Conservation (phyloP, 1,139 yeast species). For the Pneumocystis oryctolagi region DNA sequence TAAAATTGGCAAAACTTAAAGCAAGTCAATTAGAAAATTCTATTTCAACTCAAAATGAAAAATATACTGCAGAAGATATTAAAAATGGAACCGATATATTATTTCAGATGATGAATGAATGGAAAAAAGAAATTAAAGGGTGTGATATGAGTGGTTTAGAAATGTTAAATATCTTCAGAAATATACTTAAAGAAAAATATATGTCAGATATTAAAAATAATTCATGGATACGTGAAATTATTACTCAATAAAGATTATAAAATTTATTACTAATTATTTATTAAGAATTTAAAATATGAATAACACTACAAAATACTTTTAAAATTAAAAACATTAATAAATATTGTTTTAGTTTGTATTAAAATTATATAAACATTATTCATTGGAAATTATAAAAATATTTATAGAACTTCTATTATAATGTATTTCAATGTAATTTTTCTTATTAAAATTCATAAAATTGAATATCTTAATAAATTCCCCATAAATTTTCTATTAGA, state of each 20-base stretch:
- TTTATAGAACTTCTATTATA: background rate
- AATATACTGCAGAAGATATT: slow-evolving; percentile 15
- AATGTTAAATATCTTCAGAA: slow-evolving; percentile 30
- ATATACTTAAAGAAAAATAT: slow-evolving; percentile 8
- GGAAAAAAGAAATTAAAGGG: slow-evolving; percentile 42
- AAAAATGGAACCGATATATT: slow-evolving; percentile 22
- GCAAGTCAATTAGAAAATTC: slow-evolving; percentile 73
- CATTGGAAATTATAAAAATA: background rate
- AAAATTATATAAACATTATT: background rate
- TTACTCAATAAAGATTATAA: background rate
- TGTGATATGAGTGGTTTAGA: slow-evolving; percentile 27
- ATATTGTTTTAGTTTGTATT: background rate
- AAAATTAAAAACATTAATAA: background rate
- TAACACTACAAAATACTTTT: background rate
- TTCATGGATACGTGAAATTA: slow-evolving; percentile 1
- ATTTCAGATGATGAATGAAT: slow-evolving; percentile 40
- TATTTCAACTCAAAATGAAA: slow-evolving; percentile 25
- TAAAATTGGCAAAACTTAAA: slow-evolving; percentile 87
- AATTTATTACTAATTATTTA: background rate
- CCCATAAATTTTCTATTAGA: background rate
- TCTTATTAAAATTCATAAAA: background rate
- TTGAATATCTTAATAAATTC: background rate
- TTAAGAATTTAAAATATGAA: background rate
- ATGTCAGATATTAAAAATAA: slow-evolving; percentile 2
- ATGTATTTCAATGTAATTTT: background rate